Evolutionary conservation across 2,329 filamentous ascomycete genomes (phyloP).

Genomic region (Ophiocordyceps polyrhachis-furcata): DNA sequence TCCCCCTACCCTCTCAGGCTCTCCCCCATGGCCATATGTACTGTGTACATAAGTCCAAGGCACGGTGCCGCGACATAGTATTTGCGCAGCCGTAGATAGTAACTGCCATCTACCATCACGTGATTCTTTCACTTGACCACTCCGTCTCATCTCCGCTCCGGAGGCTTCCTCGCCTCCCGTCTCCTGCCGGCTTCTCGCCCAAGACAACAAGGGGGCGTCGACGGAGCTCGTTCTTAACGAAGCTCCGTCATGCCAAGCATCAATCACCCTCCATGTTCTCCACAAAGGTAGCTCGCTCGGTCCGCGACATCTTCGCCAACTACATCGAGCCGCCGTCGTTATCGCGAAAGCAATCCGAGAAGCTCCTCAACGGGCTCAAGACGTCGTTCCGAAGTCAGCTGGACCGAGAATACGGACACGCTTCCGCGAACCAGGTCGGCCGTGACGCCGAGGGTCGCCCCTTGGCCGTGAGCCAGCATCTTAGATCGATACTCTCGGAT

Average conservation of each 20-base stretch:
- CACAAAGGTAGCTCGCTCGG: slow-evolving; percentile 17
- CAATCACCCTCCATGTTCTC: slow-evolving; percentile 14
- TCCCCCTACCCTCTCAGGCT: too few relatives aligned
- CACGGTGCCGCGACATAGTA: too few relatives aligned
- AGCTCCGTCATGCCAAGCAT: neutral
- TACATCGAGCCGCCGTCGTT: slow-evolving; percentile 34
- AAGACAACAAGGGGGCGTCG: neutral
- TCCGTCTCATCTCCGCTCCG: neutral
- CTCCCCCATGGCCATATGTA: too few relatives aligned
- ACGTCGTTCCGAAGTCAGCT: slow-evolving; percentile 37
- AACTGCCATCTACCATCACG: too few relatives aligned
- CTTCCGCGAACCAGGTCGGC: slow-evolving; percentile 9
- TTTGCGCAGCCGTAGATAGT: too few relatives aligned
- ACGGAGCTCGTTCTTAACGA: neutral
- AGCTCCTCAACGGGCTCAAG: slow-evolving; percentile 36
- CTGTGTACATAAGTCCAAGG: too few relatives aligned
- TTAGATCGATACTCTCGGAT: slow-evolving; percentile 37
- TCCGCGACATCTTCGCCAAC: slow-evolving; percentile 20
- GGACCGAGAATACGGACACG: slow-evolving; percentile 35
- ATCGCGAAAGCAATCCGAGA: slow-evolving; percentile 29
- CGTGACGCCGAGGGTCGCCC: slow-evolving; percentile 13
- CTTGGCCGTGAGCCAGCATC: slow-evolving; percentile 23
- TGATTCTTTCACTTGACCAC: too few relatives aligned
- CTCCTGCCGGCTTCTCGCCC: neutral
- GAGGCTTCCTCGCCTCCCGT: too few relatives aligned